These are phyloP conservation scores for Flaveria linearis DNA, from an alignment of 129 eudicot genomes.

Conservation along the genomic window DNA sequence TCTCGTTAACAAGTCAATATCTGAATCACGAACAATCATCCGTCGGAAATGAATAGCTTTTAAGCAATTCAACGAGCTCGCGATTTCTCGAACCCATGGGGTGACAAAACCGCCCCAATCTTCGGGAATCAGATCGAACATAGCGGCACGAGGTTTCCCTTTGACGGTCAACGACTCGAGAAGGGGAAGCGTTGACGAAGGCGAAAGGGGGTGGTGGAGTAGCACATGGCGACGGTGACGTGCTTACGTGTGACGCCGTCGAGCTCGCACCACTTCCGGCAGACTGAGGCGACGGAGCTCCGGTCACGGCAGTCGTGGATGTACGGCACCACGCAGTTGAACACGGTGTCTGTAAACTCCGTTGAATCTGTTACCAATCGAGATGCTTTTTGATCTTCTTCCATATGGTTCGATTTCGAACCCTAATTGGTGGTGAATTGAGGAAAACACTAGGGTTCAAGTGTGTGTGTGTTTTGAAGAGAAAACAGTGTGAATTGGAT, in stretches of 20 bases:
- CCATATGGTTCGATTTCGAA: constrained; percentile 16
- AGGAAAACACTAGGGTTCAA: no score
- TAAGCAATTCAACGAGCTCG: constrained; percentile 21
- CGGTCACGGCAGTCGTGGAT: constrained; percentile 33
- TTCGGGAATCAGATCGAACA: constrained; percentile 40
- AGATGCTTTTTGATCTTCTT: constrained; percentile 11
- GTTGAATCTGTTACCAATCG: constrained; percentile 19
- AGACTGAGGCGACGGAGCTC: constrained; percentile 40
- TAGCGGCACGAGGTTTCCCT: constrained; percentile 45
- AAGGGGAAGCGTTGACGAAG: constrained; percentile 30
- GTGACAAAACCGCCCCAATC: constrained; percentile 41
- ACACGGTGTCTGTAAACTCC: constrained; percentile 32
- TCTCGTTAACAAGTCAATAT: constrained; percentile 29
- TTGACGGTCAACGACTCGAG: constrained; percentile 38
- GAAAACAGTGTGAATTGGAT: no score
- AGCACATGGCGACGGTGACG: constrained; percentile 29
- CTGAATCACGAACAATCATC: constrained; percentile 41
- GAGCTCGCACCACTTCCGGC: constrained; percentile 40
- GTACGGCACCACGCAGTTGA: constrained; percentile 42
- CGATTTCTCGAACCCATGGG: constrained; percentile 36
- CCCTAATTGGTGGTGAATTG: constrained; percentile 1
- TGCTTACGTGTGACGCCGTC: constrained; percentile 42
- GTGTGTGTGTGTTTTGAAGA: no score
- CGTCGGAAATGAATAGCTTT: constrained; percentile 38
- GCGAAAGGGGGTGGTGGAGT: constrained; percentile 37